Base-by-base conservation (phyloP, 495 filamentous ascomycete genomes). In the Xylaria flabelliformis region DNA sequence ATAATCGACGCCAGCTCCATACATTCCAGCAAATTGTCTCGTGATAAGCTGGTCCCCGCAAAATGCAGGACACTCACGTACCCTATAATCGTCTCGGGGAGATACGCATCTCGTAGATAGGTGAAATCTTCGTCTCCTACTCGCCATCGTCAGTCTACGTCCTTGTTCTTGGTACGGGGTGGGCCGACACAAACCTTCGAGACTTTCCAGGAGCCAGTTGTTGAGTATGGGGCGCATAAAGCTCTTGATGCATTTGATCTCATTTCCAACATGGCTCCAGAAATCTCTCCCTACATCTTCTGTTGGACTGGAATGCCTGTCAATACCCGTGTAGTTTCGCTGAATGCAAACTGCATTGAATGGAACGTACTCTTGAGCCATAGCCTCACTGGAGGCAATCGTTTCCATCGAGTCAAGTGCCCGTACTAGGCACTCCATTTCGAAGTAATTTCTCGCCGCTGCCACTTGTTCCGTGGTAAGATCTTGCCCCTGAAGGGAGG, bases 51-150 rank as follows among this genome's bases (percentile, higher is more conserved):
- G 34, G 86, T 86, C 4, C 91, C 91, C 15, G 88, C 88, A 77
- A 89, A 90, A 76, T 94, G 90, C 59, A 97, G 80, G 24, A 90
- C 88, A 74, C 85, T 90, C 79, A 91, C 88, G 79, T 94, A 97
- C n/a, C 91, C 91, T 50, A 97, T 85, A 67, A 97, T 80, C 12
- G 92, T 84, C 81, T 96, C 93, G 26, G 95, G 94, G 41, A 98
- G 83, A 80, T 95, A 97, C 5, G 88, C 87, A 34, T 86, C 85
- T 70, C 92, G 89, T 67, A 97, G 89, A 24, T 86, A 77, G 5
- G 71, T 66, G 70, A 86, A 85, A 42, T 85, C 85, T 21, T 75
- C 74, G 62, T 86, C 82, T 67, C 72, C 81, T 83, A 42, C 19
- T 4, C 15, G 19, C 24, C 61, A 17, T 29, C 21, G 53, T 67